Percentiles rank a stretch among this genome's conserved stretches.
These are phyloP conservation scores for Castanopsis chinensis DNA, from an alignment of 306 rosid genomes.

Conservation along the genomic window DNA sequence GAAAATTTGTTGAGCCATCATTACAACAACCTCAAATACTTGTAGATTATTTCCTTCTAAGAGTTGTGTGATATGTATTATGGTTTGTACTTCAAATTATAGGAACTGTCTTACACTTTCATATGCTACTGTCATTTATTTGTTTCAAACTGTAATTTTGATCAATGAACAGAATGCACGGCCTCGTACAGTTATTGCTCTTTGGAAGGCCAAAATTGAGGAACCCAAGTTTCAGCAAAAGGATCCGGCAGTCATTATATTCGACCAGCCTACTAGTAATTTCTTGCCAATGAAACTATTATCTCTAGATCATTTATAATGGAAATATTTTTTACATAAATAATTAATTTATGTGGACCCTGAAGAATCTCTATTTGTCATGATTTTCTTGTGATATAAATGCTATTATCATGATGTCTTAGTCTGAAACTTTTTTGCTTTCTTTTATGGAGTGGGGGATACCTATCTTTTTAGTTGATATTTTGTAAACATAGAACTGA, in stretches of 20 bases:
- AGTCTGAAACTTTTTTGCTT: too few relatives aligned
- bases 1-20: background rate
- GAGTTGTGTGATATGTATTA: background rate
- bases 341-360: too few relatives aligned
- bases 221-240: constrained; percentile 15
- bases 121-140: background rate
- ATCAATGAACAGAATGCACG: constrained; percentile 14
- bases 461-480: too few relatives aligned
- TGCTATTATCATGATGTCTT: too few relatives aligned
- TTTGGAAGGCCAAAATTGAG: constrained; percentile 24
- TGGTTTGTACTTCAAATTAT: background rate
- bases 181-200: constrained; percentile 17
- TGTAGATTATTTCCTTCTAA: background rate
- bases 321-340: too few relatives aligned
- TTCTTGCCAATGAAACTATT: background rate
- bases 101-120: background rate
- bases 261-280: constrained; percentile 9
- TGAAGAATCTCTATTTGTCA: too few relatives aligned
- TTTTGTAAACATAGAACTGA: background rate
- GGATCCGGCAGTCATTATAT: constrained; percentile 3
- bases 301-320: background rate
- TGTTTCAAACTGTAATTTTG: background rate
- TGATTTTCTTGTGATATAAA: too few relatives aligned
- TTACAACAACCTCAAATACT: background rate
- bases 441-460: too few relatives aligned